A percentile compares a stretch with the other conserved stretches of the same genome.
phyloP scores from a whole-genome alignment of 257 asterid species.

The Paraleonurus japonicus region DNA sequence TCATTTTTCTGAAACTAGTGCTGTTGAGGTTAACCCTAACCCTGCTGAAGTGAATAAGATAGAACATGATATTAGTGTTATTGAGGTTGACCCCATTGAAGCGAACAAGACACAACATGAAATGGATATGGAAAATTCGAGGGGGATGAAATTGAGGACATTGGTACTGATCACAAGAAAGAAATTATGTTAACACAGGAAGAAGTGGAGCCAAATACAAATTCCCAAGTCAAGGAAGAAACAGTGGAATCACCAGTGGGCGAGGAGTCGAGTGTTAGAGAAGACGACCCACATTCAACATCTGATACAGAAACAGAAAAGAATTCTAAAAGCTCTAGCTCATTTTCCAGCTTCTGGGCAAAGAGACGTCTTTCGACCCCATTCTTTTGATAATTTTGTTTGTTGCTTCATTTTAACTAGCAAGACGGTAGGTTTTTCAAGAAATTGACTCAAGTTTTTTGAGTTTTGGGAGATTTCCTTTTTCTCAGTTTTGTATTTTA shows the following conservation, averaged over 20 bases:
- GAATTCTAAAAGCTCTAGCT: constrained; percentile 22
- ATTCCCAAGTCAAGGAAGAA: background rate
- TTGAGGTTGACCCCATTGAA: background rate
- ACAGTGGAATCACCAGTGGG: background rate
- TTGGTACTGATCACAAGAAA: background rate
- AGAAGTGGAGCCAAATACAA: constrained; percentile 16
- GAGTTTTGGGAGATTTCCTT: constrained; percentile 4
- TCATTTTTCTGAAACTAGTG: constrained; percentile 4
- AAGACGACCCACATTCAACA: constrained; percentile 7
- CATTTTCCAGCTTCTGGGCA: constrained; percentile 15
- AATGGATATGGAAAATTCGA: background rate
- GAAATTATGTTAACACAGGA: background rate
- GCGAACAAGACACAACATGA: background rate
- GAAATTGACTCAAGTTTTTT: constrained; percentile 13
- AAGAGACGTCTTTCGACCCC: background rate
- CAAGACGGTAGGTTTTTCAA: constrained; percentile 19
- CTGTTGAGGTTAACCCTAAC: background rate
- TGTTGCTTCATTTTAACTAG: background rate
- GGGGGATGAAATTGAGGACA: background rate
- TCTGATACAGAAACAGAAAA: constrained; percentile 30
- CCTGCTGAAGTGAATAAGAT: background rate
- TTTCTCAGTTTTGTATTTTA: background rate
- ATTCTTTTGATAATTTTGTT: background rate
- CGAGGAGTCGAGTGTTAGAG: background rate
- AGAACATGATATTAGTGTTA: background rate